Base-by-base conservation (phyloP, 2,329 filamentous ascomycete genomes). In the Dothistroma pini region DNA sequence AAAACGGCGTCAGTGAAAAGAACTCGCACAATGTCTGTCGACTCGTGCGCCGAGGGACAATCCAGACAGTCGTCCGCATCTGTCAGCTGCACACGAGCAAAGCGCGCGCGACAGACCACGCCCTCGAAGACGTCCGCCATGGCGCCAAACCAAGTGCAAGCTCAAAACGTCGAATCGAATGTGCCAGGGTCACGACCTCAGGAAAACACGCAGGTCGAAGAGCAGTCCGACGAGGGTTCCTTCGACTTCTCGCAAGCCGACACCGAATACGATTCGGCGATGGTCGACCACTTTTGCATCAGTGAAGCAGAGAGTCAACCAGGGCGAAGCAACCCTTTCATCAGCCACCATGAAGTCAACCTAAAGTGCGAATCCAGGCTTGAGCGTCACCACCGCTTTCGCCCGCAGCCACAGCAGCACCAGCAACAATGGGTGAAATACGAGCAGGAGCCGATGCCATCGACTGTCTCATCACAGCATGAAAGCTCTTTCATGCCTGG, bases 11-110 rank as follows among this genome's bases (percentile, higher is more conserved):
- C 52, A 5, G n/a, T 47, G 31, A 66, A 66, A 59, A 57, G 64
- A 25, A 29, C 56, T 14, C 55, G 57, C 21, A 34, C 34, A n/a
- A 32, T 49, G 2, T 63, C 60, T 16, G 34, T 55, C 22, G 57
- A 56, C 49, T 65, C 60, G 3, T 56, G 49, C 9, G 21, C 52
- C 31, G 62, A 56, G 4, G 38, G 34, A 12, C 56, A 56, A 6
- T 61, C 58, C 19, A 60, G 61, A n/a, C 58, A 56, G 19, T 67
- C 65, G 7, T 66, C 64, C 7, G 48, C 31, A 32, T 56, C 55
- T 31, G 56, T 32, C 16, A 54, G 54, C 55, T 57, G 61, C 54
- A 60, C 41, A 12, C 53, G 58, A 56, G 11, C 48, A 14, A 66
- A 66, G 57, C 60, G 61, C 21, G 38, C 55, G 22, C 44, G 58